Conservation (phyloP, 768 basidiomycete species). For the Pluteus cervinus region DNA sequence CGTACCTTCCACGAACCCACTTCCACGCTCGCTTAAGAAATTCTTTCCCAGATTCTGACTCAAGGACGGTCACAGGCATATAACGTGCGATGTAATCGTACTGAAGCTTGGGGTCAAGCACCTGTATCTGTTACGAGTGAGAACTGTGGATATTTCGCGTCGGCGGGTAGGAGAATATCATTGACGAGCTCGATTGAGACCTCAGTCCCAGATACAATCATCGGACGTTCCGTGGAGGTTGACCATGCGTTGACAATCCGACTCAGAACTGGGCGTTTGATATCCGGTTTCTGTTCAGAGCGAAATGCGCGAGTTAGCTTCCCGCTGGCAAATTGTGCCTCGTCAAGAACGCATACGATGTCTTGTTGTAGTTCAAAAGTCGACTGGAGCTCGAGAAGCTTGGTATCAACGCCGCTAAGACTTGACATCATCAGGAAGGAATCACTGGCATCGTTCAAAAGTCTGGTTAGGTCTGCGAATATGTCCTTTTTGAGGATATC, state of each 20-base stretch:
- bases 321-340: slow-evolving; percentile 38
- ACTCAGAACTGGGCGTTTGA: slow-evolving; percentile 30
- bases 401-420: slow-evolving; percentile 24
- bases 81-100: slow-evolving; percentile 30
- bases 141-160: slow-evolving; percentile 40
- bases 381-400: too few relatives aligned
- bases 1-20: slow-evolving; percentile 41
- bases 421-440: slow-evolving; percentile 27
- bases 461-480: slow-evolving; percentile 33
- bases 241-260: slow-evolving; percentile 38
- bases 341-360: slow-evolving; percentile 41
- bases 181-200: slow-evolving; percentile 39
- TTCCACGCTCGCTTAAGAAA: slow-evolving; percentile 33
- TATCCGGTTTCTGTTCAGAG: slow-evolving; percentile 28
- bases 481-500: slow-evolving; percentile 32
- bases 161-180: slow-evolving; percentile 37
- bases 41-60: slow-evolving; percentile 20
- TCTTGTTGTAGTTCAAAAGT: too few relatives aligned
- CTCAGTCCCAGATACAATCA: slow-evolving; percentile 40
- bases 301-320: slow-evolving; percentile 31
- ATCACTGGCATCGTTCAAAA: slow-evolving; percentile 27
- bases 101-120: slow-evolving; percentile 26
- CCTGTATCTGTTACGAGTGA: slow-evolving; percentile 40
- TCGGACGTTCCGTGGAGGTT: slow-evolving; percentile 31
- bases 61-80: slow-evolving; percentile 23